phyloP scores from a whole-genome alignment of 2,329 filamentous ascomycete species.

The Chaetomium globosum region DNA sequence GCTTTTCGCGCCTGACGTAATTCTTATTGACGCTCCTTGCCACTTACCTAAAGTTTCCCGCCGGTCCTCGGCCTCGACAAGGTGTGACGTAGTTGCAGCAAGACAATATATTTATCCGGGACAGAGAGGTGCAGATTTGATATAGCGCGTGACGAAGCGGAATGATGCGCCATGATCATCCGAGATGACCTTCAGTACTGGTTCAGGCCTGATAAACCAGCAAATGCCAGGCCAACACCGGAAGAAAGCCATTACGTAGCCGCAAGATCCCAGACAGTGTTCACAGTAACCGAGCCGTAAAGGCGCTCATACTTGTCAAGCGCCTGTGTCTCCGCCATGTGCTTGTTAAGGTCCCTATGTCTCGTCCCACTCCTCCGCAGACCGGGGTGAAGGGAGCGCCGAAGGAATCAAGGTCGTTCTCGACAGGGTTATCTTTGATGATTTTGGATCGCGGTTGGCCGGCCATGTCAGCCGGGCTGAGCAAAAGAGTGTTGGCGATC shows the following conservation, averaged over 20 bases:
- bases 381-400: too few relatives aligned
- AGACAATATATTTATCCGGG: slow-evolving; percentile 11
- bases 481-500: too few relatives aligned
- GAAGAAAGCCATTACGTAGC: not conserved
- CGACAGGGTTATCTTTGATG: too few relatives aligned
- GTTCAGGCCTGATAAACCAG: not conserved
- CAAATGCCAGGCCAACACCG: not conserved
- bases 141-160: not conserved
- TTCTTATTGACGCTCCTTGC: slow-evolving; percentile 14
- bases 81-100: slow-evolving; percentile 19
- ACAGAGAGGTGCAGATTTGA: slow-evolving; percentile 7
- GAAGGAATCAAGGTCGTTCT: too few relatives aligned
- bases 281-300: not conserved
- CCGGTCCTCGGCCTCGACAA: slow-evolving; percentile 1
- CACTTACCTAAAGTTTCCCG: slow-evolving; percentile 11
- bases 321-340: not conserved
- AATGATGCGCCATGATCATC: not conserved
- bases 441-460: too few relatives aligned
- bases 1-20: slow-evolving; percentile 17
- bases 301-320: too few relatives aligned
- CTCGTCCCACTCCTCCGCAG: too few relatives aligned
- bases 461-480: too few relatives aligned
- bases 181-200: not conserved
- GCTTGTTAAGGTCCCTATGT: too few relatives aligned
- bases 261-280: not conserved